phyloP scores from a whole-genome alignment of 2,329 filamentous ascomycete species.

The Beauveria medogensis region DNA sequence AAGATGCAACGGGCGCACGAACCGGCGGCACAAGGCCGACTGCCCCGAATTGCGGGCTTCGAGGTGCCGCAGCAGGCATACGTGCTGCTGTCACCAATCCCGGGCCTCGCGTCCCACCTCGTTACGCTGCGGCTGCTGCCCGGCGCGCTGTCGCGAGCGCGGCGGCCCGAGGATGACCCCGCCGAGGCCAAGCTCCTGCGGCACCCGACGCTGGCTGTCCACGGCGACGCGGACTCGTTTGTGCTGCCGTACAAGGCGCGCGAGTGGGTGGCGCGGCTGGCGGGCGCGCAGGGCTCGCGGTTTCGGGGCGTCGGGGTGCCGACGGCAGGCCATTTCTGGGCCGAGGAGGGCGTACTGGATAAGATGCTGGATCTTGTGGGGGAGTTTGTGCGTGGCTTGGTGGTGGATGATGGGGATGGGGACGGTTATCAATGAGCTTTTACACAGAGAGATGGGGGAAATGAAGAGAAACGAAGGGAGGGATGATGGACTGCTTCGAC shows the following conservation, averaged over 20 bases:
- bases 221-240: slow-evolving; percentile 69
- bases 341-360: slow-evolving; percentile 40
- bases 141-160: slow-evolving; percentile 16
- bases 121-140: slow-evolving; percentile 52
- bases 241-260: slow-evolving; percentile 56
- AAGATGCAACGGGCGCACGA: slow-evolving; percentile 14
- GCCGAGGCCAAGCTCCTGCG: slow-evolving; percentile 48
- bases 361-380: slow-evolving; percentile 24
- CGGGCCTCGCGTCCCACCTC: slow-evolving; percentile 51
- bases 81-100: slow-evolving; percentile 60
- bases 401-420: background rate
- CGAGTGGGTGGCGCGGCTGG: slow-evolving; percentile 54
- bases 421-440: too few species aligned
- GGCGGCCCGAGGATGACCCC: slow-evolving; percentile 17
- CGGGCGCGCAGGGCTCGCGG: slow-evolving; percentile 30
- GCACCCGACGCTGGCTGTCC: slow-evolving; percentile 60
- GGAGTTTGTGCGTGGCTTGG: slow-evolving; percentile 18
- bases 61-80: slow-evolving; percentile 40
- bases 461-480: too few species aligned
- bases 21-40: slow-evolving; percentile 17
- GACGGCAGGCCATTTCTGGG: slow-evolving; percentile 56
- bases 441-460: background rate
- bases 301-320: slow-evolving; percentile 42
- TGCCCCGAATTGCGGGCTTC: slow-evolving; percentile 27
- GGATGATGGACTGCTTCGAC: too few species aligned